Base-by-base conservation (phyloP, 768 basidiomycete species). In the Mrakia gelida region DNA sequence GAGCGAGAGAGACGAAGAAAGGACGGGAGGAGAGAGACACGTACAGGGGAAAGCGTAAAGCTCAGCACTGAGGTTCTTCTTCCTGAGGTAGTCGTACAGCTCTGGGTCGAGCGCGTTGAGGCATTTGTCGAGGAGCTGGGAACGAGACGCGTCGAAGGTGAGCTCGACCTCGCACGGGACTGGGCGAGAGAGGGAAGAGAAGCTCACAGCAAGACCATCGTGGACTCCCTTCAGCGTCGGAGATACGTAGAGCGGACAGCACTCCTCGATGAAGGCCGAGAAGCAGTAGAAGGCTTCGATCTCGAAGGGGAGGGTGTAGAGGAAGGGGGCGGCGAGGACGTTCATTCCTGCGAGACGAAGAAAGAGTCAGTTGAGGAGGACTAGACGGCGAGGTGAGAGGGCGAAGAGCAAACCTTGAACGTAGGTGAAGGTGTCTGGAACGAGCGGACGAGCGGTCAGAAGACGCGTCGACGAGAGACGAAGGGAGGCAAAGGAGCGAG, bases 271-370 rank as follows among this genome's bases (percentile, higher is more conserved):
- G 83, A 99, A 99, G 81, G 91, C 92, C 38, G 93, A 89, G 82
- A 99, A 98, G 85, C 94, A 97, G 80, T 91, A 95, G 85, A 98
- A 99, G 0, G 97, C 97, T 84, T 99, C 97, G n/a, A 98, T 85
- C 84, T 99, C 94, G 15, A 94, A 94, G 9, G 97, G 95, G 90
- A 98, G 92, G 16, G 92, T 94, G 83, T 97, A 99, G 41, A 99
- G 88, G 84, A 98, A 99, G 0, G 97, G 97, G 3, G 97, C 97
- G 30, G 95, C 94, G 52, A 99, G 90, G 70, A 98, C 97, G 83
- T 99, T 99, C 94, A 97, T 98, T 43, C 97, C 84, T 85, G 68
- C 32, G 16, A 13, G 61, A 41, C 23, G 15, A 68, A 43, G n/a
- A 71, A 11, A 6, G 7, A 38, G 32, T 73, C 0, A 70, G n/a